These are phyloP conservation scores for Aspergillus cejpii DNA, from an alignment of 2,329 filamentous ascomycete species.

Conservation along the genomic window DNA sequence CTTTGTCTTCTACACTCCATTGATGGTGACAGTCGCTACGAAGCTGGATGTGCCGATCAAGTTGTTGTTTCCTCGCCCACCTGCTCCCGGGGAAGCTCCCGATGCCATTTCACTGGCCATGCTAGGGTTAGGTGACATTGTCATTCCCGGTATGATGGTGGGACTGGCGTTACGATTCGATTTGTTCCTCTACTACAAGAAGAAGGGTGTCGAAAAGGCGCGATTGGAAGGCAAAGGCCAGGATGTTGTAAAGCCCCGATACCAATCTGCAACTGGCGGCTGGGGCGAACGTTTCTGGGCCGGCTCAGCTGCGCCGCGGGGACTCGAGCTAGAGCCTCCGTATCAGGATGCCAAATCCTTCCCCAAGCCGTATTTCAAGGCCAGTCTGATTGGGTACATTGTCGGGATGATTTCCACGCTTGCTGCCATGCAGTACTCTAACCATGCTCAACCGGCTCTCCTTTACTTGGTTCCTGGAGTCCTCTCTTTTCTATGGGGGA, in stretches of 20 bases:
- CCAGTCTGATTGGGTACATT: constrained; percentile 68
- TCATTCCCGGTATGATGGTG: constrained; percentile 86
- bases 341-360: constrained; percentile 50
- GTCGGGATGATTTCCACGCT: constrained; percentile 71
- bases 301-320: constrained; percentile 23
- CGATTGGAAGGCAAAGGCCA: constrained; percentile 17
- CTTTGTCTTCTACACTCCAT: constrained; percentile 50
- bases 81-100: constrained; percentile 41
- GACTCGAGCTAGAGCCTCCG: constrained; percentile 28
- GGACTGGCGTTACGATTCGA: constrained; percentile 86
- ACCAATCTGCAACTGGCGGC: constrained; percentile 56
- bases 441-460: constrained; percentile 81
- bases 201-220: constrained; percentile 48
- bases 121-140: constrained; percentile 89
- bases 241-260: constrained; percentile 30
- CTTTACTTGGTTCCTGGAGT: constrained; percentile 89
- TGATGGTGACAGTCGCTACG: constrained; percentile 63
- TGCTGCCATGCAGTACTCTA: constrained; percentile 66
- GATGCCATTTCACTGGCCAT: constrained; percentile 54
- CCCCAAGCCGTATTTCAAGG: constrained; percentile 77
- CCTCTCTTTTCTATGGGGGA: constrained; percentile 65
- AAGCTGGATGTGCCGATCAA: constrained; percentile 90
- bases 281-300: constrained; percentile 88
- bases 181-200: constrained; percentile 72
- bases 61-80: constrained; percentile 69